These are phyloP conservation scores for Colletotrichum shisoi DNA, from an alignment of 2,329 filamentous ascomycete species.

Conservation along the genomic window DNA sequence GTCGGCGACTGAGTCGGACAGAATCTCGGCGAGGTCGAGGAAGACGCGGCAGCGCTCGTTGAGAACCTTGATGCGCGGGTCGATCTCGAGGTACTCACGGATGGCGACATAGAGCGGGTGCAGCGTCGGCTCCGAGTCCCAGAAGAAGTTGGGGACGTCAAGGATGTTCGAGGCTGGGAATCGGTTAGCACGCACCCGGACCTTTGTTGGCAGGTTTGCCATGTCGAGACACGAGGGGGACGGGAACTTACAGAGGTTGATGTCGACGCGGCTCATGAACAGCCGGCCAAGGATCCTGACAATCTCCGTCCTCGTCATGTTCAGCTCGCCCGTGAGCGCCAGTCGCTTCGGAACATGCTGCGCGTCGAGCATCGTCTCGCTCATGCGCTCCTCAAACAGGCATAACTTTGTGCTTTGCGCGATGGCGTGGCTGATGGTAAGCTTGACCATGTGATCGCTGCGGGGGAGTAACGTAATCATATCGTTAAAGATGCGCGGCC, in stretches of 20 bases:
- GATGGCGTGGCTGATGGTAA: conserved; percentile 96
- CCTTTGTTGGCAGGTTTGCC: not conserved
- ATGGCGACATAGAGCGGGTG: conserved; percentile 94
- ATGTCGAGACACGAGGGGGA: not conserved
- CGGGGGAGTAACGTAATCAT: conserved; percentile 97
- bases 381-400: conserved; percentile 96
- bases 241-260: conserved; percentile 84
- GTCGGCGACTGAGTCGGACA: conserved; percentile 90
- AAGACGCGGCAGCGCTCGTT: conserved; percentile 98
- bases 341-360: conserved; percentile 90
- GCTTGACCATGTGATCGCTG: conserved; percentile 96
- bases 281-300: conserved; percentile 88
- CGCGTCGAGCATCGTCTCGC: conserved; percentile 88
- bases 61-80: conserved; percentile 91
- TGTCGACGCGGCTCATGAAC: conserved; percentile 94
- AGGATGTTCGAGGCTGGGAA: conserved; percentile 86
- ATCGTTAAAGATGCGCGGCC: conserved; percentile 95
- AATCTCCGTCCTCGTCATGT: conserved; percentile 91
- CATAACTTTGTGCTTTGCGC: conserved; percentile 96
- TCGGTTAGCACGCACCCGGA: not conserved
- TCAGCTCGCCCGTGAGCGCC: conserved; percentile 86
- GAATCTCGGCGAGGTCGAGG: conserved; percentile 91
- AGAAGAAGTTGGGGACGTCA: conserved; percentile 97
- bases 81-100: conserved; percentile 97
- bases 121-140: conserved; percentile 94